Base-by-base conservation (phyloP, 2,329 filamentous ascomycete genomes). In the Fusarium devonianum region DNA sequence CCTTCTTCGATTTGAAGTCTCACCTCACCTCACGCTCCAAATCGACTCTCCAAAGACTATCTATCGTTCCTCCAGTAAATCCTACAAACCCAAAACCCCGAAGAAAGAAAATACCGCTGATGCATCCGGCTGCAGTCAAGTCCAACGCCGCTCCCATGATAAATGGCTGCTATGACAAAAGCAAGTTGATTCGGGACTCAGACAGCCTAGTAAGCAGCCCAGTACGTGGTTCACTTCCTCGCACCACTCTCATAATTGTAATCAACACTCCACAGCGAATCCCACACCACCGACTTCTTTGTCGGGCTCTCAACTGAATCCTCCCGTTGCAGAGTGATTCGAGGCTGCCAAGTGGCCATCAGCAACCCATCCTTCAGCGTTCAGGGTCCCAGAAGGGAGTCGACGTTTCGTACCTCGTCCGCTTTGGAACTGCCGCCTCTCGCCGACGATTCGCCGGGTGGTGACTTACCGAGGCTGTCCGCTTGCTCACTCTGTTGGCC, bases 201-300 rank as follows among this genome's bases (percentile, higher is more conserved):
- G 18, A 39, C 42, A 22, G 7, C 7, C 16, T 21, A 13, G n/a
- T 18, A 18, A 42, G 21, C 25, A 41, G 14, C 19, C 14, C 12
- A 11, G n/a, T 13, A 14, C 8, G 5, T 30, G 4, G 16, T 23
- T 54, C 60, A 67, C 53, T 56, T 67, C 58, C 60, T 68, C n/a
- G 47, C 42, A 2, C 64, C 60, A 30, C 75, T 78, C 57, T 81
- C 81, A 38, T 81, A 78, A 54, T 74, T 83, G 34, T 84, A 75
- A 60, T 86, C 83, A 18, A 85, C 65, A 54, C 76, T 83, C 83
- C 84, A 86, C 12, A 87, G 69, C 10, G 80, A 77, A 58, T 85
- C 83, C 82, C 83, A 87, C 8, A 86, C 75, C 4, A 85, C 72
- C 19, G 79, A 83, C 61, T 71, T 79, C 68, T 76, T 81, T n/a